Evolutionary conservation across 2,329 filamentous ascomycete genomes (phyloP).

Genomic region (Trichoderma oligosporum): DNA sequence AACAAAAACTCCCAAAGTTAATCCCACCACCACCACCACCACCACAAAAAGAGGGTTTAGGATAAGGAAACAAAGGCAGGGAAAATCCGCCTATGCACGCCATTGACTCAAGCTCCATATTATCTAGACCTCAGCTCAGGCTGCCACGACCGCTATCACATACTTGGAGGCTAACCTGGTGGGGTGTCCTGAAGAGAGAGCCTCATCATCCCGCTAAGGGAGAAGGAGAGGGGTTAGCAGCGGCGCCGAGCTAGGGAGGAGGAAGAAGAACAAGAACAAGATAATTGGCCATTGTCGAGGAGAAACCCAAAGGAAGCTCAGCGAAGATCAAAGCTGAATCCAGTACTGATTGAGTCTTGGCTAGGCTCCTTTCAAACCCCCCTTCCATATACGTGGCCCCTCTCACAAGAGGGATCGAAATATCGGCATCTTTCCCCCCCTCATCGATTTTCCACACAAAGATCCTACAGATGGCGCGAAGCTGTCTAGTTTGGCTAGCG

Average conservation of each 20-base stretch:
- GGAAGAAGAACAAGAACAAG: not conserved
- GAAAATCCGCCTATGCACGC: not conserved
- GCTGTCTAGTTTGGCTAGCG: not conserved
- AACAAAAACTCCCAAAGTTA: not conserved
- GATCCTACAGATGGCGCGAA: conserved; percentile 14
- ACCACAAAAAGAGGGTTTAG: not conserved
- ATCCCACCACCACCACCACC: too few relatives aligned
- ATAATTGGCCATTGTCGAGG: not conserved
- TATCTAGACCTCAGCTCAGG: too few relatives aligned
- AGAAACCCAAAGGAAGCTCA: not conserved
- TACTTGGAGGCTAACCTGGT: conserved; percentile 3
- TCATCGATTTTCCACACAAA: conserved; percentile 8
- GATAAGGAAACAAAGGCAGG: not conserved
- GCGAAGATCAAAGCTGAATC: not conserved
- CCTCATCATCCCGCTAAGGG: conserved; percentile 16
- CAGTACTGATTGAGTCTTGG: conserved; percentile 13
- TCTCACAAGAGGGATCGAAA: conserved; percentile 15
- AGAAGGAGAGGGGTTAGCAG: not conserved
- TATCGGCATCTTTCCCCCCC: not conserved
- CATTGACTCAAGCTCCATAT: not conserved
- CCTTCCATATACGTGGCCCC: conserved; percentile 14
- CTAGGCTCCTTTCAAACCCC: not conserved
- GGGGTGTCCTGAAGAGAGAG: conserved; percentile 13
- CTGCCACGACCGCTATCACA: not conserved
- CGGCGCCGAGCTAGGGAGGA: conserved; percentile 3